Base-by-base conservation (phyloP, 345 rosid genomes). In the Adansonia digitata region DNA sequence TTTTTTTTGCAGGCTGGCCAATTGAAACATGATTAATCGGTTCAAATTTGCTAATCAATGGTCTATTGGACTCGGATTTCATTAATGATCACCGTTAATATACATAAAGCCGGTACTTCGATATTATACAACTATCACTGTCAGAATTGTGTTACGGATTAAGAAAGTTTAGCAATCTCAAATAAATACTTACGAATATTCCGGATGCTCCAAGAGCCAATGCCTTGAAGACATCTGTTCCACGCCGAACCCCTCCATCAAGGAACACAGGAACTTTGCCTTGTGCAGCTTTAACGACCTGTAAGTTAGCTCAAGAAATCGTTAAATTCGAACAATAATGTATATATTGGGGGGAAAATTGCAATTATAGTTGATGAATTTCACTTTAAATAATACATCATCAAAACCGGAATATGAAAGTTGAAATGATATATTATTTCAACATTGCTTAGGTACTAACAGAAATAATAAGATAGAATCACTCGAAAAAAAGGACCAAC, bases 191-290 rank as follows among this genome's bases (percentile, higher is more conserved):
- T 85, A 92, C 98, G 80, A 94, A 94, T 76, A 92, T 81, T 79
- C 97, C 98, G 11, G 97, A 86, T 56, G 98, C 97, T 52, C 98
- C 98, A 7, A 94, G 85, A 72, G 98, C 98, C 80, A 94, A 79
- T 51, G 98, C 97, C 86, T 94, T 94, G 80, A 94, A 94, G 60
- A 94, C 97, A 85, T 94, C 97, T 0, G 98, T 94, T 80, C 98
- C 98, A 62, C 97, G 97, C 8, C 97, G 91, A 74, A 94, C 90
- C 27, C 98, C 98, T 20, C 98, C 97, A 60, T 94, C 97, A 2
- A 94, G 91, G 69, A 94, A 92, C 29, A 94, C 97, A 6, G 95
- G 98, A 75, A 94, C 74, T 56, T 85, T 84, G 75, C 97, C 97
- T 77, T 91, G 88, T 55, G 88, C 91, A 73, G 97, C 97, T 83